phyloP scores from a whole-genome alignment of 768 basidiomycete genomes.

The Rhizopogon rudus region DNA sequence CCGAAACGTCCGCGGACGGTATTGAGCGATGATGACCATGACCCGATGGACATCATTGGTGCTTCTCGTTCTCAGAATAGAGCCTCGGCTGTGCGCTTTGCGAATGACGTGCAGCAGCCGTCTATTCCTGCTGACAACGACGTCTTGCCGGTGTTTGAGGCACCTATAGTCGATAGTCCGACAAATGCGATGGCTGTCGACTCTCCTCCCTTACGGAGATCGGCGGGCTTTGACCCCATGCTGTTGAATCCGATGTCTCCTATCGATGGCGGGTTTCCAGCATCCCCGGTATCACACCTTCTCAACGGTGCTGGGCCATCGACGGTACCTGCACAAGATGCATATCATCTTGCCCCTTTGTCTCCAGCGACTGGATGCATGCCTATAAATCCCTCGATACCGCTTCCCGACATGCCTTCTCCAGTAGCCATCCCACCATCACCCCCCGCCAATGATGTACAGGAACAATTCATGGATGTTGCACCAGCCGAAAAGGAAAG shows the following conservation, averaged over 20 bases:
- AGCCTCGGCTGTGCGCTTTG: slow-evolving; percentile 47
- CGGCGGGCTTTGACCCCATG: slow-evolving; percentile 43
- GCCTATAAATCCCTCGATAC: not conserved
- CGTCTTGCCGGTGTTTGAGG: not conserved
- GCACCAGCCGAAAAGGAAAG: slow-evolving; percentile 42
- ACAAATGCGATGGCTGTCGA: slow-evolving; percentile 36
- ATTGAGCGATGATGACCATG: slow-evolving; percentile 41
- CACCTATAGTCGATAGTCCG: not conserved
- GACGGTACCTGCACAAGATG: not conserved
- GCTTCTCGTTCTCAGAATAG: slow-evolving; percentile 20
- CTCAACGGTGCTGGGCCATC: slow-evolving; percentile 16
- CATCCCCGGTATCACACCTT: slow-evolving; percentile 18
- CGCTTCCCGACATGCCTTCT: not conserved
- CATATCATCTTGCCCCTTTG: not conserved
- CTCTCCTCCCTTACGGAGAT: slow-evolving; percentile 21
- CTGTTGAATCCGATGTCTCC: slow-evolving; percentile 49
- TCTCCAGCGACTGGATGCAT: not conserved
- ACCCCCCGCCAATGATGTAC: not conserved
- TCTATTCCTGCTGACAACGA: not conserved
- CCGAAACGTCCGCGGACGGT: slow-evolving; percentile 50
- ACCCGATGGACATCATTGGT: slow-evolving; percentile 39
- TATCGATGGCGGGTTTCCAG: slow-evolving; percentile 19
- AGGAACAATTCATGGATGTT: slow-evolving; percentile 16
- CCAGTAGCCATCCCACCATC: not conserved
- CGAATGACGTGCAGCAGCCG: slow-evolving; percentile 22